A percentile compares a stretch with the other conserved stretches of the same genome.
Evolutionary conservation across 1,139 yeast species (phyloP).

Genomic region (Wickerhamomyces sp.): DNA sequence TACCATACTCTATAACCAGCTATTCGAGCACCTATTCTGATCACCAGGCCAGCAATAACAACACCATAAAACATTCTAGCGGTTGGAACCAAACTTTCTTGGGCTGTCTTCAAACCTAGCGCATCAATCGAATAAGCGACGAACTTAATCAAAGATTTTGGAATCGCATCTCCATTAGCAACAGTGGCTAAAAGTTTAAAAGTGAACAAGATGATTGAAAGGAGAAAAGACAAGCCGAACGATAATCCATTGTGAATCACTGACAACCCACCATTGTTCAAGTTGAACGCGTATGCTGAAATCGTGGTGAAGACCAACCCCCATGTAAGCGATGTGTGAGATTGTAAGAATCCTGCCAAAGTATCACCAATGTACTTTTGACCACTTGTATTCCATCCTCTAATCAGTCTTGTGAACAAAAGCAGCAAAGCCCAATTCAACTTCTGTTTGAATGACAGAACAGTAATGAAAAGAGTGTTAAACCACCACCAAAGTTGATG

Average conservation of each 20-base stretch:
- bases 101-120: conserved; percentile 20
- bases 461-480: conserved; percentile 29
- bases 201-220: conserved; percentile 38
- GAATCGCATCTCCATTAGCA: conserved; percentile 49
- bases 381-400: conserved; percentile 90
- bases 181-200: conserved; percentile 56
- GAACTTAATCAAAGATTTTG: conserved; percentile 31
- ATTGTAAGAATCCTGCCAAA: conserved; percentile 30
- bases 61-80: conserved; percentile 25
- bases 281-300: conserved; percentile 17
- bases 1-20: conserved; percentile 20
- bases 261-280: conserved; percentile 19
- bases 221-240: conserved; percentile 37
- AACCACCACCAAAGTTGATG: conserved; percentile 96
- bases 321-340: conserved; percentile 42
- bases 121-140: conserved; percentile 31
- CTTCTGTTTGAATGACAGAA: conserved; percentile 14
- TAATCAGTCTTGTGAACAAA: conserved; percentile 49
- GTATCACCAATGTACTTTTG: conserved; percentile 62
- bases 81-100: conserved; percentile 25
- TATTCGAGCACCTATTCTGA: conserved; percentile 7
- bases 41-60: conserved; percentile 4
- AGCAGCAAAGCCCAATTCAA: conserved; percentile 31
- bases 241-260: conserved; percentile 25
- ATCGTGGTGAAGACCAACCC: conserved; percentile 39